Evolutionary conservation across 2,329 filamentous ascomycete species (phyloP).

Genomic region (Clarireedia sp.): DNA sequence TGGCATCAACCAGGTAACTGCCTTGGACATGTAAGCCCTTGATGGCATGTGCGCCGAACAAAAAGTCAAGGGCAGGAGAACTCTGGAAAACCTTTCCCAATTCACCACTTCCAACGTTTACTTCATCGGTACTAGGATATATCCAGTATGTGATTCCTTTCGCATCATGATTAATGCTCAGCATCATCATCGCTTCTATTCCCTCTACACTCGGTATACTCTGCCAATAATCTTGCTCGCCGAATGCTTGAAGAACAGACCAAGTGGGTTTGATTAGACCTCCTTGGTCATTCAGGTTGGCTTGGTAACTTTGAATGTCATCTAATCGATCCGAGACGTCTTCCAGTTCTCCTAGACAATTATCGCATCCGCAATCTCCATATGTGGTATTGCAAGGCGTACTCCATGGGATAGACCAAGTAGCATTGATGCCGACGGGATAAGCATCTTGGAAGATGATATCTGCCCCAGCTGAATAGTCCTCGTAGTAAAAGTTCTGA

Average conservation of each 20-base stretch:
- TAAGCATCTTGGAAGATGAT: slow-evolving; percentile 45
- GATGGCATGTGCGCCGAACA: slow-evolving; percentile 28
- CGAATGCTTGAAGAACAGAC: slow-evolving; percentile 44
- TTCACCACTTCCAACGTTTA: slow-evolving; percentile 26
- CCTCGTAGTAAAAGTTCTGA: slow-evolving; percentile 42
- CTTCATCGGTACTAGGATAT: slow-evolving; percentile 33
- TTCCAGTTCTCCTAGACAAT: slow-evolving; percentile 33
- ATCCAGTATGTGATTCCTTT: slow-evolving; percentile 41
- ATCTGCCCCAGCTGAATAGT: slow-evolving; percentile 43
- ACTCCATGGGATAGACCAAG: slow-evolving; percentile 36
- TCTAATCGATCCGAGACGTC: slow-evolving; percentile 40
- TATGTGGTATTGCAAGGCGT: slow-evolving; percentile 44
- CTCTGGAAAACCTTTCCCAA: slow-evolving; percentile 35
- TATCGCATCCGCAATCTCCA: slow-evolving; percentile 45
- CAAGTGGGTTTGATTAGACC: slow-evolving; percentile 36
- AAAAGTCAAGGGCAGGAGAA: slow-evolving; percentile 28
- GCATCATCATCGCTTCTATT: slow-evolving; percentile 39
- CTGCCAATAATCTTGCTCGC: slow-evolving; percentile 35
- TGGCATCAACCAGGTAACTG: slow-evolving; percentile 29
- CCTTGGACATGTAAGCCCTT: slow-evolving; percentile 14
- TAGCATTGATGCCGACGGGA: slow-evolving; percentile 40
- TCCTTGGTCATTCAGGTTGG: slow-evolving; percentile 30
- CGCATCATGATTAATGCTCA: slow-evolving; percentile 41
- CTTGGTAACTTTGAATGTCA: slow-evolving; percentile 32
- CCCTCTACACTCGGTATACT: slow-evolving; percentile 38